Base-by-base conservation (phyloP, 2,329 filamentous ascomycete genomes). In the Xylariaceae sp. region DNA sequence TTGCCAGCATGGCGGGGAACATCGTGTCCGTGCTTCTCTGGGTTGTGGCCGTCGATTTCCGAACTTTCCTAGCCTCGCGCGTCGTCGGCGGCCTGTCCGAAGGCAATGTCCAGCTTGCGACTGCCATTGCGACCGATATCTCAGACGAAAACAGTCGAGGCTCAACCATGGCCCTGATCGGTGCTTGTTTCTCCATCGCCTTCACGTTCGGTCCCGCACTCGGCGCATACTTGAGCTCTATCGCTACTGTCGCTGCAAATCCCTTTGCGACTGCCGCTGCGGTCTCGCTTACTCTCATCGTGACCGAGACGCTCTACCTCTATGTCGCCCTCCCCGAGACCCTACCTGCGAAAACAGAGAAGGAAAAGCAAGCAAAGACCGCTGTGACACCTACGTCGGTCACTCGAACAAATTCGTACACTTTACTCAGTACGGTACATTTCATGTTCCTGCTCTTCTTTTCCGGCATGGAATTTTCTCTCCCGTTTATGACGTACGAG, bases 401-500 rank as follows among this genome's bases (percentile, higher is more conserved):
- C 20, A 67, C 70, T 56, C 75, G 86, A 47, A 95, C 88, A 3
- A 97, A 97, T 68, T 89, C 86, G 3, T 89, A 93, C 55, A 69
- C 80, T 22, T 65, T 95, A 11, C 81, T 98, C 37, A 96, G 96
- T 64, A 69, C 85, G 2, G 83, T 88, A 0, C 93, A 98, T 67
- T 86, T 97, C 61, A 71, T 85, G 37, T 98, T 98, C 67, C 82
- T 98, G 48, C 82, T 98, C 11, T 95, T 95, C 69, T 98, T 98
- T 70, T 95, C 89, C 2, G 93, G 93, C 49, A 92, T 98, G 86
- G 93, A 98, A 64, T 97, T 95, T 67, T 95, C 90, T 1, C 78
- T 98, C 3, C 91, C 93, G 0, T 98, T 98, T 66, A 91, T 98
- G 82, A 97, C 92, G 0, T 95, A 93, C 59, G 92, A 95, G 42